Evolutionary conservation across 495 filamentous ascomycete species (phyloP).

Genomic region (Cairneyella variabilis): DNA sequence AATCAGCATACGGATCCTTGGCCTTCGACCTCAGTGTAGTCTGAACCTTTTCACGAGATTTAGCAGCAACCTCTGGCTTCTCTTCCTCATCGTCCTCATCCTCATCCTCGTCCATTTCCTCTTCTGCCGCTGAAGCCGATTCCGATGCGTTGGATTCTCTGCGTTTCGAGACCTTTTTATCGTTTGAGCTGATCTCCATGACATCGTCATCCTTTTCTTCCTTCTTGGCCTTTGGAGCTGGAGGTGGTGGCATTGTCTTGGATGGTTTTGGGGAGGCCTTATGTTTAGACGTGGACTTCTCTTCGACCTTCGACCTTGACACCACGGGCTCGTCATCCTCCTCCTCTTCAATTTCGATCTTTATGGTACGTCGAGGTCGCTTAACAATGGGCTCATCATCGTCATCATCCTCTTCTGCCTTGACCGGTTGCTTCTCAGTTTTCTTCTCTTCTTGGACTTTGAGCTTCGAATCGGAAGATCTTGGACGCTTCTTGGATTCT

Average conservation of each 20-base stretch:
- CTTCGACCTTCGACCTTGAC: constrained; percentile 19
- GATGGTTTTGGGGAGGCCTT: constrained; percentile 24
- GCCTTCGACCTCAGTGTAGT: constrained; percentile 57
- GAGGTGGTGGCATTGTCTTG: constrained; percentile 28
- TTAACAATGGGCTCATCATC: constrained; percentile 54
- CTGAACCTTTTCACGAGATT: constrained; percentile 81
- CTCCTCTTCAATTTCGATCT: constrained; percentile 12
- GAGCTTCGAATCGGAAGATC: constrained; percentile 22
- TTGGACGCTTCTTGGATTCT: constrained; percentile 42
- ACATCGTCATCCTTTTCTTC: constrained; percentile 27
- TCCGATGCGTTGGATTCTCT: constrained; percentile 34
- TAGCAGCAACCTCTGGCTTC: constrained; percentile 69
- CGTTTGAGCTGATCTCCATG: constrained; percentile 4
- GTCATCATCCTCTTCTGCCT: constrained; percentile 39
- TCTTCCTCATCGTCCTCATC: constrained; percentile 63
- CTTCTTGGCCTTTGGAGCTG: constrained; percentile 15
- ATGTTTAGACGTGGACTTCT: constrained; percentile 13
- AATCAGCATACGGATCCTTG: constrained; percentile 89
- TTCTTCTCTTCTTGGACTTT: constrained; percentile 24
- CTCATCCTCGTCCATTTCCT: constrained; percentile 31
- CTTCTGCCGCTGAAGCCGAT: constrained; percentile 39
- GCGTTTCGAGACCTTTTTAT: constrained; percentile 24
- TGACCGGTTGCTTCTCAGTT: constrained; percentile 9
- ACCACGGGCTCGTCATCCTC: constrained; percentile 37
- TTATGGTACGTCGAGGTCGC: constrained; percentile 32